A percentile compares a stretch with the other conserved stretches of the same genome.
Conservation (phyloP, 768 basidiomycete species). For the Fomitopsis serialis region DNA sequence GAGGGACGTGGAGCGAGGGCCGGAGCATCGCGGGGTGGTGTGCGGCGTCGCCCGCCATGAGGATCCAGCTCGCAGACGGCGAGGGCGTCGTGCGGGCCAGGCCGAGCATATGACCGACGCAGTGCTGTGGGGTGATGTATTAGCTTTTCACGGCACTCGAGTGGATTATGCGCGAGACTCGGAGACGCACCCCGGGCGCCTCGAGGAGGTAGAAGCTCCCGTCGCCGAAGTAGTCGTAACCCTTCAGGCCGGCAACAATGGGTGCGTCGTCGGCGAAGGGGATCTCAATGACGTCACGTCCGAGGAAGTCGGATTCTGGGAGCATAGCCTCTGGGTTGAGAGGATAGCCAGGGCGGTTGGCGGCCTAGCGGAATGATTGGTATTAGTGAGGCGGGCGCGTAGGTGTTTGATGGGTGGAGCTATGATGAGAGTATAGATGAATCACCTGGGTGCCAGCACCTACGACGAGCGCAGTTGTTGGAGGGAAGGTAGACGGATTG, state of each 20-base stretch:
- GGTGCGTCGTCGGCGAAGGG: not conserved
- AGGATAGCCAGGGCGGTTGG: not conserved
- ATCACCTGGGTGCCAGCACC: not conserved
- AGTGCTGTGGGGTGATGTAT: slow-evolving; percentile 7
- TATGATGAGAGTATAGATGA: not conserved
- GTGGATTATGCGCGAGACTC: too few species aligned
- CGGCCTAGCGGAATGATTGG: not conserved
- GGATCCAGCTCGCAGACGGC: slow-evolving; percentile 45
- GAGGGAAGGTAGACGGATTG: not conserved
- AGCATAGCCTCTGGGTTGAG: not conserved
- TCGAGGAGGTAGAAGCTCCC: slow-evolving; percentile 55
- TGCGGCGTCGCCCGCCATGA: slow-evolving; percentile 45
- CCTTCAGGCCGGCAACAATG: not conserved
- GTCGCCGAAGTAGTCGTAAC: slow-evolving; percentile 47
- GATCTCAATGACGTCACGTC: not conserved
- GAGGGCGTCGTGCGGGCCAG: slow-evolving; percentile 45
- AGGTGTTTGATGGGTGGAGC: too few species aligned
- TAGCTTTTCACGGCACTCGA: slow-evolving; percentile 9
- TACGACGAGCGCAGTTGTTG: not conserved
- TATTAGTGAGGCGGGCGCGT: too few species aligned
- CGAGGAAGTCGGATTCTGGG: not conserved
- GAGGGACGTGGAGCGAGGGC: not conserved
- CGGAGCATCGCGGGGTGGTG: slow-evolving; percentile 20
- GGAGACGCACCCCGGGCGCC: slow-evolving; percentile 46
- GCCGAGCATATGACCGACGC: slow-evolving; percentile 44